Percentiles rank a stretch among this genome's conserved stretches.
Evolutionary conservation across 1,284 basidiomycete genomes (phyloP).

Genomic region (Sporisorium iseilematis-ciliati): DNA sequence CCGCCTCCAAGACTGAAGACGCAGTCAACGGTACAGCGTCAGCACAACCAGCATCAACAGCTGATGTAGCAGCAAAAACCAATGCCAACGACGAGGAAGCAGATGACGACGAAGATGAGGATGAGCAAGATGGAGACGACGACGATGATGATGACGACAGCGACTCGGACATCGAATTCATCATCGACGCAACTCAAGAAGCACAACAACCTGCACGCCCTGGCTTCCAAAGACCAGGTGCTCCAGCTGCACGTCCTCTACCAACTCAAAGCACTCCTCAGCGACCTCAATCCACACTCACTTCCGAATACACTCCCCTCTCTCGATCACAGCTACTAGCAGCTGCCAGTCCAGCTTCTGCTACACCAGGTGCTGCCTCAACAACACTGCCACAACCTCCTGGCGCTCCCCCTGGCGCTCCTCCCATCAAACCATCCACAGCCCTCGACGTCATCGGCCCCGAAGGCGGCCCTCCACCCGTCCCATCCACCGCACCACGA

Average conservation of each 20-base stretch:
- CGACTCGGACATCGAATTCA: constrained; percentile 71
- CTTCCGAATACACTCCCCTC: constrained; percentile 90
- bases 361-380: constrained; percentile 17
- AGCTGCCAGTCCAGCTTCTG: constrained; percentile 35
- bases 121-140: constrained; percentile 52
- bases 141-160: constrained; percentile 71
- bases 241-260: constrained; percentile 20
- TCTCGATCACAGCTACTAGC: constrained; percentile 75
- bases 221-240: constrained; percentile 43
- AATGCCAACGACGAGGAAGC: constrained; percentile 69
- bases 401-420: constrained; percentile 21
- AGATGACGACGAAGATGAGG: constrained; percentile 69
- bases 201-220: constrained; percentile 38
- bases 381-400: constrained; percentile 6
- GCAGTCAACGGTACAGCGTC: constrained; percentile 11
- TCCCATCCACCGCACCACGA: constrained; percentile 55
- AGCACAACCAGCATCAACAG: not conserved
- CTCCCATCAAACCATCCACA: constrained; percentile 13
- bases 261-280: constrained; percentile 43
- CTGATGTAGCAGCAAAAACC: constrained; percentile 57
- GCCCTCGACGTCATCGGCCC: constrained; percentile 14
- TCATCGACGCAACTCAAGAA: constrained; percentile 66
- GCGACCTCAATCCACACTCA: constrained; percentile 75
- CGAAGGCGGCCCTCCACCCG: constrained; percentile 64
- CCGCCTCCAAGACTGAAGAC: constrained; percentile 11